These are phyloP conservation scores for Rhizodiscina lignyota DNA, from an alignment of 495 filamentous ascomycete species.

Conservation along the genomic window DNA sequence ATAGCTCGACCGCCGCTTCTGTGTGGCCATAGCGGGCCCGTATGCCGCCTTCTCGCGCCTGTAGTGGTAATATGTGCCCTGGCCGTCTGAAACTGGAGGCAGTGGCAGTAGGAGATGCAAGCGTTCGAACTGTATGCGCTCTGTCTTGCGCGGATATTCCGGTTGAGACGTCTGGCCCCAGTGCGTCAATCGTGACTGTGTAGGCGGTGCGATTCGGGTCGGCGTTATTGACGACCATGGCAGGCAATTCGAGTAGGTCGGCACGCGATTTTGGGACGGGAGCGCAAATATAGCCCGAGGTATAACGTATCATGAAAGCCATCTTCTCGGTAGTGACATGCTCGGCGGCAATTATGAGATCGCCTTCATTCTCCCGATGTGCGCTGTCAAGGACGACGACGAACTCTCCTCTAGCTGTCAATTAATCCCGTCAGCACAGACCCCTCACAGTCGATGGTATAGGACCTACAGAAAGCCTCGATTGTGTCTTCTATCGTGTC, in stretches of 20 bases:
- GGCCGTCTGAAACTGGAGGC: conserved; percentile 57
- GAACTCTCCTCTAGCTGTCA: conserved; percentile 82
- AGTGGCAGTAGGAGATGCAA: conserved; percentile 48
- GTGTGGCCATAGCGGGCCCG: conserved; percentile 69
- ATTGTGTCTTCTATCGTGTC: conserved; percentile 77
- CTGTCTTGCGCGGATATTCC: conserved; percentile 85
- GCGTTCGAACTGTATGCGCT: conserved; percentile 60
- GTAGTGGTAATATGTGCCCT: conserved; percentile 80
- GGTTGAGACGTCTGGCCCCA: conserved; percentile 56
- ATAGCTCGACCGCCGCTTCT: conserved; percentile 53
- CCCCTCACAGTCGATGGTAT: background rate
- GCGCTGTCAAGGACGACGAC: conserved; percentile 86
- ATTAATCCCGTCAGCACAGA: no score
- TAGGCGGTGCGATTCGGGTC: conserved; percentile 88
- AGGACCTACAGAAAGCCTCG: conserved; percentile 58
- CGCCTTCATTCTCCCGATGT: conserved; percentile 90
- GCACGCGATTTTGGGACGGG: conserved; percentile 56
- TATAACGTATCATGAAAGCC: conserved; percentile 83
- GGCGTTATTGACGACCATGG: conserved; percentile 71
- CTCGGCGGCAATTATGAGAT: conserved; percentile 87
- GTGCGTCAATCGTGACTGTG: conserved; percentile 71
- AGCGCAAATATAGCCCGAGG: conserved; percentile 76
- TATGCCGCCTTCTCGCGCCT: conserved; percentile 67
- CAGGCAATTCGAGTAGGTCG: conserved; percentile 54
- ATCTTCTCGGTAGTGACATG: conserved; percentile 75